These are phyloP conservation scores for Candida gorgasii DNA, from an alignment of 805 yeast genomes.

Conservation along the genomic window DNA sequence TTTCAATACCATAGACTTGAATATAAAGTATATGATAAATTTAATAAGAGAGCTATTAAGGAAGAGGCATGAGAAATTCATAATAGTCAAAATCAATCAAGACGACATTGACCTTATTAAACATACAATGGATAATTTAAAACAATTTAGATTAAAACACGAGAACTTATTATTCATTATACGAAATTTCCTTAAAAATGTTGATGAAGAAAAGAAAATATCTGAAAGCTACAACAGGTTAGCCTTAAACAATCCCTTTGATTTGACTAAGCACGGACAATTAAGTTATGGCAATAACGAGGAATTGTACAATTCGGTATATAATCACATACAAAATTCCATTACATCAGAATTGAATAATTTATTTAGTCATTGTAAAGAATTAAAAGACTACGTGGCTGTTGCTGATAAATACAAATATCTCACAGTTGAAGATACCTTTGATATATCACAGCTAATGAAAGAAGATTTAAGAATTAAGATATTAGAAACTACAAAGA, in stretches of 20 bases:
- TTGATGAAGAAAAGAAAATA: conserved; percentile 19
- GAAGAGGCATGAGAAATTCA: conserved; percentile 69
- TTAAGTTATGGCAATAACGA: conserved; percentile 32
- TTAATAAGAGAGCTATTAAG: conserved; percentile 74
- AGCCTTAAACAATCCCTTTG: conserved; percentile 29
- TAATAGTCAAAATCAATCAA: conserved; percentile 60
- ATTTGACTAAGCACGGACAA: conserved; percentile 32
- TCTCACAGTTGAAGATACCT: conserved; percentile 14
- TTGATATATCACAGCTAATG: conserved; percentile 26
- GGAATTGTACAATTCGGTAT: conserved; percentile 23
- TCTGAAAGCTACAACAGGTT: conserved; percentile 32
- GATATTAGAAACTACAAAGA: conserved; percentile 29
- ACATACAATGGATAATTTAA: conserved; percentile 45
- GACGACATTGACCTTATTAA: conserved; percentile 33
- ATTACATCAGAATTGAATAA: conserved; percentile 26
- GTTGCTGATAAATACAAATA: conserved; percentile 25
- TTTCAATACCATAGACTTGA: conserved; percentile 57
- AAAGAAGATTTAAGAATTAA: conserved; percentile 37
- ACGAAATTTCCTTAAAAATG: conserved; percentile 17
- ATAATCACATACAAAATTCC: conserved; percentile 21
- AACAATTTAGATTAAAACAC: conserved; percentile 53
- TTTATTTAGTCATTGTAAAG: conserved; percentile 25
- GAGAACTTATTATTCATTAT: conserved; percentile 45
- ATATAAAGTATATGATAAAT: conserved; percentile 61
- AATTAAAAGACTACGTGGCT: conserved; percentile 28